These are phyloP conservation scores for Sphaerostilbella broomeana DNA, from an alignment of 2,329 filamentous ascomycete genomes.

Conservation along the genomic window DNA sequence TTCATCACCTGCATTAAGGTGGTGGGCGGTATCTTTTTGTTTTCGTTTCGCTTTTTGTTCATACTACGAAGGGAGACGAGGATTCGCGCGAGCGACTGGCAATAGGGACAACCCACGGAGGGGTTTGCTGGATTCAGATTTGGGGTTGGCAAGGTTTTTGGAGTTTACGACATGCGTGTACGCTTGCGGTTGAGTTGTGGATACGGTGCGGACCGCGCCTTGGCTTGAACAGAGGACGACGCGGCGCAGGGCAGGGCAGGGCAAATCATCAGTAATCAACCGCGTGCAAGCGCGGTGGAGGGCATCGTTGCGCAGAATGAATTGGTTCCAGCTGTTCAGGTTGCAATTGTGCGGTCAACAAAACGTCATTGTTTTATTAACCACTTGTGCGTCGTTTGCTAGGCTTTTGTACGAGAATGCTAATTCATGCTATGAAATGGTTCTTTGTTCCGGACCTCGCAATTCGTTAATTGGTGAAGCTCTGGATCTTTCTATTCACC, in stretches of 20 bases:
- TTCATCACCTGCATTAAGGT: neutral
- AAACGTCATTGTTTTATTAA: slow-evolving; percentile 1
- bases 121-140: neutral
- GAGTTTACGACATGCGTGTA: slow-evolving; percentile 2
- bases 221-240: slow-evolving; percentile 1
- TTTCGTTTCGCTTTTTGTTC: neutral
- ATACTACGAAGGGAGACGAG: neutral
- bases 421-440: neutral
- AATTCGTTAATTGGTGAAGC: neutral
- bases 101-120: slow-evolving; percentile 3
- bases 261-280: no score
- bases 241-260: no score
- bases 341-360: slow-evolving; percentile 6
- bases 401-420: slow-evolving; percentile 1
- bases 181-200: slow-evolving; percentile 5
- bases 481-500: neutral
- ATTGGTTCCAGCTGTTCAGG: neutral
- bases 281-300: no score
- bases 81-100: neutral
- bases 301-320: neutral
- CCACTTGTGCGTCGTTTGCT: neutral
- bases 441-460: neutral
- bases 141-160: slow-evolving; percentile 6
- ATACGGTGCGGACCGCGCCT: slow-evolving; percentile 9
- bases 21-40: slow-evolving; percentile 1